Evolutionary conservation across 2,329 filamentous ascomycete genomes (phyloP).

Genomic region (Colletotrichum gigasporum): DNA sequence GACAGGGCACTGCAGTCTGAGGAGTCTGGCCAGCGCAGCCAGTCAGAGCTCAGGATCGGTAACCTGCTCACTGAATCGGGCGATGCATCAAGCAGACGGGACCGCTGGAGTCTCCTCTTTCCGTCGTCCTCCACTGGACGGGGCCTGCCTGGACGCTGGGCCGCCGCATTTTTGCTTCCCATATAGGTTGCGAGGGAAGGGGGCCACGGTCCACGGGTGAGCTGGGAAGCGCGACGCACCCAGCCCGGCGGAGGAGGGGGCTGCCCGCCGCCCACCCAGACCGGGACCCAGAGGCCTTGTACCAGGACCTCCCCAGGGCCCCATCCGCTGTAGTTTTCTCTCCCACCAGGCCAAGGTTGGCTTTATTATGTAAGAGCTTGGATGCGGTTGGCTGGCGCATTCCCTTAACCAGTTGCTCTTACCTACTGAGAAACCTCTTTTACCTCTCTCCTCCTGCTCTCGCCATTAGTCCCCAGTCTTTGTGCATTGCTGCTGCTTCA

Average conservation of each 20-base stretch:
- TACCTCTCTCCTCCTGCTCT: not conserved
- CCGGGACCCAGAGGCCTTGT: no score
- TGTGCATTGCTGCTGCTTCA: constrained; percentile 18
- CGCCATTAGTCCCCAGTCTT: constrained; percentile 23
- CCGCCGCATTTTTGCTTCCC: no score
- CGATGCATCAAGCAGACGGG: not conserved
- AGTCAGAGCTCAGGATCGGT: constrained; percentile 13
- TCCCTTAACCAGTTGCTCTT: constrained; percentile 25
- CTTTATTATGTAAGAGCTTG: constrained; percentile 32
- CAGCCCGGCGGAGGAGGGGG: not conserved
- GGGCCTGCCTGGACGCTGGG: no score
- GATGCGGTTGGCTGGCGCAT: constrained; percentile 25
- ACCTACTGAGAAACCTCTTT: constrained; percentile 18
- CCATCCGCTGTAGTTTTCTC: not conserved
- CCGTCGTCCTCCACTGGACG: no score
- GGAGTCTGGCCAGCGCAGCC: not conserved
- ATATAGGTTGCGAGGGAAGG: no score
- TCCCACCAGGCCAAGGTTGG: constrained; percentile 15
- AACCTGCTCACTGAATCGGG: constrained; percentile 21
- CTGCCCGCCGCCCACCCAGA: no score
- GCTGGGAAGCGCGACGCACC: not conserved
- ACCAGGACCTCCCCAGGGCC: constrained; percentile 10
- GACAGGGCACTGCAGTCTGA: no score
- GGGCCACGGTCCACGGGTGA: no score
- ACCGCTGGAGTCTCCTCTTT: not conserved